Evolutionary conservation across 192 early-diverging fungal species (phyloP).

Genomic region (Mortierella claussenii): DNA sequence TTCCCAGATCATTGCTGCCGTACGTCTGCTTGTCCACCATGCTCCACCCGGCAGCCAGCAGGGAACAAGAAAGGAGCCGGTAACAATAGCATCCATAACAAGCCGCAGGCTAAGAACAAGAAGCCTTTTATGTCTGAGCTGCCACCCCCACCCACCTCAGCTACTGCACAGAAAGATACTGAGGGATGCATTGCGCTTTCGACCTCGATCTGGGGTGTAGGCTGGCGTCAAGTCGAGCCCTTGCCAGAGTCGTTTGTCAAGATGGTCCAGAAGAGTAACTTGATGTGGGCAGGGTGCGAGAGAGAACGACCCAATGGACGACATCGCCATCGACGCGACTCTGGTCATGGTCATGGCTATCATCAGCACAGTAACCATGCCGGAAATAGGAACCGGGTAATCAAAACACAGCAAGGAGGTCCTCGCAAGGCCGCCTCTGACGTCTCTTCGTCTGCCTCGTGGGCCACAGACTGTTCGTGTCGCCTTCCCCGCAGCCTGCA

Average conservation of each 20-base stretch:
- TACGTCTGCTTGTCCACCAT: conserved; percentile 17
- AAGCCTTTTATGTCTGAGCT: conserved; percentile 25
- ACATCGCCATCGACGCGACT: background rate
- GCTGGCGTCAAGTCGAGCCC: conserved; percentile 48
- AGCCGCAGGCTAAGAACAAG: background rate
- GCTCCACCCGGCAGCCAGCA: background rate
- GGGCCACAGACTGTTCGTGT: conserved; percentile 30
- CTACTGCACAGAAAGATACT: background rate
- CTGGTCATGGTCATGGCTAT: background rate
- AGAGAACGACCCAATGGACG: conserved; percentile 3
- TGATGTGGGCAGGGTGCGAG: conserved; percentile 25
- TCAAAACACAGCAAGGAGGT: background rate
- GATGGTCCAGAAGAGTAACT: conserved; percentile 24
- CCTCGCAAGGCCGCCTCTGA: conserved; percentile 12
- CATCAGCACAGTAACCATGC: background rate
- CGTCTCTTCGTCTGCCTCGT: conserved; percentile 11
- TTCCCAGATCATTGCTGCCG: conserved; percentile 52
- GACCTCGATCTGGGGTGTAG: conserved; percentile 44
- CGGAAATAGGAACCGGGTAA: background rate
- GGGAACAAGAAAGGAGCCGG: background rate
- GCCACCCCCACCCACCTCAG: conserved; percentile 20
- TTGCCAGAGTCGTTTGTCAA: conserved; percentile 48
- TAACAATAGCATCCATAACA: conserved; percentile 1
- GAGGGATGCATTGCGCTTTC: conserved; percentile 22
- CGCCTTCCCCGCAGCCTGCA: conserved; percentile 48